A percentile compares a stretch with the other conserved stretches of the same genome.
These are phyloP conservation scores for Geranium rotundifolium DNA, from an alignment of 345 rosid genomes.

Conservation along the genomic window DNA sequence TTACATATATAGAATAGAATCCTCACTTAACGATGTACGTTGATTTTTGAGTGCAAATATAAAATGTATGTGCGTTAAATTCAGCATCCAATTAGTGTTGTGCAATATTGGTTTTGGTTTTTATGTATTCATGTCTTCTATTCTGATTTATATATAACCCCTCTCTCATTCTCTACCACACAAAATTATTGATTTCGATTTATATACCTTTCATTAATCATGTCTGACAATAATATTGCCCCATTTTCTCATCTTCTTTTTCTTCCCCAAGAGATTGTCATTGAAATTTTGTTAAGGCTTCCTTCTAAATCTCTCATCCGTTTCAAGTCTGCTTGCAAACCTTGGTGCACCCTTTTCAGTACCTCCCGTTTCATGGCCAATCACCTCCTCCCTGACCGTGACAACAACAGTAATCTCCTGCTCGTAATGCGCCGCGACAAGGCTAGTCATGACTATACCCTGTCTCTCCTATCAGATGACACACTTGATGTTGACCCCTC, in stretches of 20 bases:
- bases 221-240: not conserved
- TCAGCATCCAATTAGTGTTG: too few species aligned
- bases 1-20: too few species aligned
- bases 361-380: not conserved
- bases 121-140: too few species aligned
- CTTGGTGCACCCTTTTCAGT: not conserved
- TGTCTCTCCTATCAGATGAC: not conserved
- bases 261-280: not conserved
- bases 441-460: not conserved
- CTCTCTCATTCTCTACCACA: too few species aligned
- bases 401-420: not conserved
- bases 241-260: not conserved
- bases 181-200: too few species aligned
- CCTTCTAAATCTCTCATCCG: not conserved
- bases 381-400: not conserved
- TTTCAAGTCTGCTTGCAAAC: not conserved
- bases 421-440: not conserved
- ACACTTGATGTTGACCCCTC: not conserved
- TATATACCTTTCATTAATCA: too few species aligned
- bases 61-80: too few species aligned
- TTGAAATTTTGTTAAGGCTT: not conserved
- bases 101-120: too few species aligned
- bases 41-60: too few species aligned
- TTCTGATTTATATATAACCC: too few species aligned
- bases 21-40: too few species aligned